Base-by-base conservation (phyloP, 768 basidiomycete genomes). In the Leccinum olivaceopallidum region DNA sequence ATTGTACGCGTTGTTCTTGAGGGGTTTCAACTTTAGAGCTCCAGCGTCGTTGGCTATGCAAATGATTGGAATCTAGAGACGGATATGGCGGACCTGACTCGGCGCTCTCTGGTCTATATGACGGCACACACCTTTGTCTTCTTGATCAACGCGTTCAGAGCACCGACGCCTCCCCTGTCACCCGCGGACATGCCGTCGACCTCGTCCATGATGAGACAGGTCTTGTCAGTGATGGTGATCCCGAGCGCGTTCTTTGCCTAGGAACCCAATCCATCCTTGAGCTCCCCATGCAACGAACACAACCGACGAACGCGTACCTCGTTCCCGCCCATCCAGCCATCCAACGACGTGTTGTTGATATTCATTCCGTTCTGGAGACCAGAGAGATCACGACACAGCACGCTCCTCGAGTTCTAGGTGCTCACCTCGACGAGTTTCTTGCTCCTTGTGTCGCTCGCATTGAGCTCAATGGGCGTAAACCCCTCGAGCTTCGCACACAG, bases 161-260 rank as follows among this genome's bases (percentile, higher is more conserved):
- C 97, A 24, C 94, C 96, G 2, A 98, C 92, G 58, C 97, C 97
- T 16, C 97, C 97, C 50, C 97, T 83, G 74, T 99, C 97, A 18
- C 97, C 97, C 4, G 92, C 92, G 6, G 94, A 96, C 95, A 98
- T 99, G 2, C 97, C 97, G 65, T 99, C 97, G 3, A 98, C 96
- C 72, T 99, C 97, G 69, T 99, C 97, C 96, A 99, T 98, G 71
- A 99, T 98, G 50, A 99, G 78, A 64, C 94, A 93, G 0, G 90
- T 85, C 71, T 81, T 85, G 66, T 90, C 84, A 0, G 90, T 94
- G 64, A 98, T 86, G 16, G 78, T 70, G 2, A 95, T 79, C 3
- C 90, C 95, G 2, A 84, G 76, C 1, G 85, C 83, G 62, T 90
- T 92, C 9, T 84, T 85, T 22, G 75, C 75, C 87, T 84, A 59